phyloP scores from a whole-genome alignment of 805 yeast species.

The Wilhelminamyces savonicus region DNA sequence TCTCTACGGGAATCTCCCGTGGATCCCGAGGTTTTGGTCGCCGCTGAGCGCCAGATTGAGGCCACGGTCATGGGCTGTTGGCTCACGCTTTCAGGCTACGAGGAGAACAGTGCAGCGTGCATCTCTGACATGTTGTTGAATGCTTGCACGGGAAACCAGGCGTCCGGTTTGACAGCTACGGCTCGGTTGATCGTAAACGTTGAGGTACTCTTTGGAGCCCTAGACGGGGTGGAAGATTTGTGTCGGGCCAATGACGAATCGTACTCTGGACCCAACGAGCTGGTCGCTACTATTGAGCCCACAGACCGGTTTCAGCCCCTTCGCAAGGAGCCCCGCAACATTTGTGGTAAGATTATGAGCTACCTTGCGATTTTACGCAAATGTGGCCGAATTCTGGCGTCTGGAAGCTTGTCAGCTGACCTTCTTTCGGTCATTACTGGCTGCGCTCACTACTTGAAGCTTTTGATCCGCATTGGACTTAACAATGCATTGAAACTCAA shows the following conservation, averaged over 20 bases:
- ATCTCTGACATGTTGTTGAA: slow-evolving; percentile 86
- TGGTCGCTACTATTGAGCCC: slow-evolving; percentile 9
- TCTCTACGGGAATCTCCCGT: slow-evolving; percentile 22
- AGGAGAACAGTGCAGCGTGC: slow-evolving; percentile 83
- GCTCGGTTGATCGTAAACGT: slow-evolving; percentile 67
- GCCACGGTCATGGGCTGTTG: slow-evolving; percentile 60
- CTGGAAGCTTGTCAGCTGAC: slow-evolving; percentile 52
- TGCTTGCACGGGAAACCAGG: slow-evolving; percentile 69
- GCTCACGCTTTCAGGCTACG: slow-evolving; percentile 82
- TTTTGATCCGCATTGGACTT: slow-evolving; percentile 75
- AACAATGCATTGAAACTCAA: slow-evolving; percentile 68
- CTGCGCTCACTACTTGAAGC: slow-evolving; percentile 85
- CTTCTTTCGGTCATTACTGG: slow-evolving; percentile 80
- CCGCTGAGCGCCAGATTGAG: slow-evolving; percentile 62
- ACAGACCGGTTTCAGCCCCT: slow-evolving; percentile 32
- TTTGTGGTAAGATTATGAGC: slow-evolving; percentile 85
- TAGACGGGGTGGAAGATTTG: slow-evolving; percentile 44
- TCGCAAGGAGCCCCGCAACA: slow-evolving; percentile 68
- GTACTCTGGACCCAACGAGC: not conserved
- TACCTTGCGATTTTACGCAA: slow-evolving; percentile 80
- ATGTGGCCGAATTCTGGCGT: slow-evolving; percentile 29
- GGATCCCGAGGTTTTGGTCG: slow-evolving; percentile 42
- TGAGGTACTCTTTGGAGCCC: slow-evolving; percentile 69
- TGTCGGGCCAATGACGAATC: slow-evolving; percentile 9
- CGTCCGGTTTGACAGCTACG: slow-evolving; percentile 61